These are phyloP conservation scores for Rhodotorula diobovata DNA, from an alignment of 768 basidiomycete species.

Conservation along the genomic window DNA sequence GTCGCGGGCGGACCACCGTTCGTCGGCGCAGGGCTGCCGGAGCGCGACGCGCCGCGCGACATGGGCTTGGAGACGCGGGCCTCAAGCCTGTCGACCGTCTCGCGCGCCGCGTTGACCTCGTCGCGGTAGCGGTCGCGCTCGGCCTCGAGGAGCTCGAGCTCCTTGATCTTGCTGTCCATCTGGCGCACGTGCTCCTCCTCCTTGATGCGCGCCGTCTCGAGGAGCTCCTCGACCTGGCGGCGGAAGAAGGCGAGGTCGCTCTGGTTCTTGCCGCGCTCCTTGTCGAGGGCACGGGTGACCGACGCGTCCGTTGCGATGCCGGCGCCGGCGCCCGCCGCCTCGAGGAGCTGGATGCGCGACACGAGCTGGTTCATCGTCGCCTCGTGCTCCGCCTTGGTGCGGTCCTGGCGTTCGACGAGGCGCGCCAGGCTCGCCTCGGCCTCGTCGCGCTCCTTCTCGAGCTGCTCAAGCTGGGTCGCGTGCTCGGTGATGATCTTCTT, in stretches of 20 bases:
- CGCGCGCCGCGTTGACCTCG: not conserved
- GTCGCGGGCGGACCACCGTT: not conserved
- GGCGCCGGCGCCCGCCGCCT: not conserved
- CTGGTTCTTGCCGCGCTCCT: not conserved
- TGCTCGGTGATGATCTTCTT: not conserved
- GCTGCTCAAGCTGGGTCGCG: not conserved
- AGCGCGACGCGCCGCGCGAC: not conserved
- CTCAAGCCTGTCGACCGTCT: not conserved
- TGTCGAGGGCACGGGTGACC: not conserved
- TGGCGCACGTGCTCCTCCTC: not conserved
- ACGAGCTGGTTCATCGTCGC: not conserved
- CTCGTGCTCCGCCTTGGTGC: not conserved
- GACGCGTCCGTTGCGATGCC: not conserved
- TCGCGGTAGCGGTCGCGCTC: conserved; percentile 4
- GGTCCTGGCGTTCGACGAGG: conserved; percentile 1
- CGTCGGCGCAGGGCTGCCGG: not conserved
- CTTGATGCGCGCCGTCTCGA: not conserved
- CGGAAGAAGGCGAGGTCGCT: not conserved
- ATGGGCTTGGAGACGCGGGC: not conserved
- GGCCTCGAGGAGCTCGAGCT: conserved; percentile 4
- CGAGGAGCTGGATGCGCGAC: not conserved
- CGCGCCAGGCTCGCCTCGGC: conserved; percentile 3
- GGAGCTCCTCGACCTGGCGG: not conserved
- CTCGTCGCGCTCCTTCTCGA: conserved; percentile 2
- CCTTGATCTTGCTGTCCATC: conserved; percentile 2